Evolutionary conservation across 2,329 filamentous ascomycete species (phyloP).

Genomic region (Diaporthe sp.): DNA sequence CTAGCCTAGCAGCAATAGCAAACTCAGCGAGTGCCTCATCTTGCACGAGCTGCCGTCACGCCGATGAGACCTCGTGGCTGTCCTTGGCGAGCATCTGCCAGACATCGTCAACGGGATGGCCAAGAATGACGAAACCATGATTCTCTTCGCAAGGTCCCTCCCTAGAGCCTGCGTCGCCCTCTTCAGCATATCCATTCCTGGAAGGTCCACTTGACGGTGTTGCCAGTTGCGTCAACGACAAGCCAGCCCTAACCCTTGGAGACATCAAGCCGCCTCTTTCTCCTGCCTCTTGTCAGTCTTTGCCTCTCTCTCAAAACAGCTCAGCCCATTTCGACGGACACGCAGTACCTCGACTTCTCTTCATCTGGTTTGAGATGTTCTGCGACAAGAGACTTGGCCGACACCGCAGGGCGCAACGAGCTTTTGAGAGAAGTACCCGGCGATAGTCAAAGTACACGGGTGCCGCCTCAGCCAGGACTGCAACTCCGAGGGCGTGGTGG

Average conservation of each 20-base stretch:
- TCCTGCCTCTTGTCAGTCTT: background rate
- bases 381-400: background rate
- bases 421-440: background rate
- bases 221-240: background rate
- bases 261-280: background rate
- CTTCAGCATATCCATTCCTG: background rate
- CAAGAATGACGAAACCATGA: background rate
- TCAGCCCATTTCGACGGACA: background rate
- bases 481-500: background rate
- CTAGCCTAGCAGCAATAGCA: background rate
- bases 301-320: too few relatives aligned
- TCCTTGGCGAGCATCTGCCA: background rate
- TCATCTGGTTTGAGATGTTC: background rate
- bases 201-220: background rate
- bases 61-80: background rate
- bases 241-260: background rate
- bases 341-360: background rate
- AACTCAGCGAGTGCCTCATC: background rate
- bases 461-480: background rate
- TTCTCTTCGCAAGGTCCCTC: background rate
- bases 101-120: background rate
- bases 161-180: background rate
- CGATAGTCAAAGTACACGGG: background rate
- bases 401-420: background rate
- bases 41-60: conserved; percentile 4